Evolutionary conservation across 2,329 filamentous ascomycete genomes (phyloP), one percentile per base, ranked within the genome.

Genomic region (Calonectria hongkongensis): DNA sequence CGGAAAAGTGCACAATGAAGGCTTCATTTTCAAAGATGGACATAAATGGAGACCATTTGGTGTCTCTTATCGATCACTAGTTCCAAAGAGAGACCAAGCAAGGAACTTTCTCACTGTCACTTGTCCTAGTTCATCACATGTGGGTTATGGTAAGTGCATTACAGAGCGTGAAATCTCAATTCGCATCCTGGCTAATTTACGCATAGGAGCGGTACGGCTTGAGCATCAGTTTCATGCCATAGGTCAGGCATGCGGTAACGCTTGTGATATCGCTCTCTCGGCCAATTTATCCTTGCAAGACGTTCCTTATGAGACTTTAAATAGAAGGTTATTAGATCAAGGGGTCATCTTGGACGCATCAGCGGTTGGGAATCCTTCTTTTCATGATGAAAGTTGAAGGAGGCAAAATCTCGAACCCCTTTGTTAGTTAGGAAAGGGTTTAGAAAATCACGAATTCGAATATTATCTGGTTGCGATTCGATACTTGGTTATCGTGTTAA

Each of bases 181-280:
- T 5, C 16, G 21, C 9, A 4, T 25, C 18, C 5, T 33, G 8
- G 39, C 48, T 56, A 28, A 18, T 21, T 30, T 25, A 21, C 9
- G 30, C 30, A 33, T 36, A 67, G 65, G 36, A 18, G 65, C 48
- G 4, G 50, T 58, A 8, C 56, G 65, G 30, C 6, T 67, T 5
- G 50, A 67, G n/a, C 65, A 67, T 18, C 65, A 67, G 10, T 67
- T 67, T 18, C 50, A 67, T 9, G 65, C 65, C 4, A 58, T 67
- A 4, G 65, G 65, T 2, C 65, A 67, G 21, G 65, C 65, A 7
- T 67, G 39, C 21, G 65, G 25, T 8, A 67, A 67, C 18, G 64
- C 64, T 10, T 67, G 25, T 16, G 64, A 67, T 15, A 67, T 67
- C 58, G 39, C 65, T 2, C 15, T 66, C 2, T 15, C 48, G 0